Conservation (phyloP, 73 alveolate species). For the Paramecium biaurelia region DNA sequence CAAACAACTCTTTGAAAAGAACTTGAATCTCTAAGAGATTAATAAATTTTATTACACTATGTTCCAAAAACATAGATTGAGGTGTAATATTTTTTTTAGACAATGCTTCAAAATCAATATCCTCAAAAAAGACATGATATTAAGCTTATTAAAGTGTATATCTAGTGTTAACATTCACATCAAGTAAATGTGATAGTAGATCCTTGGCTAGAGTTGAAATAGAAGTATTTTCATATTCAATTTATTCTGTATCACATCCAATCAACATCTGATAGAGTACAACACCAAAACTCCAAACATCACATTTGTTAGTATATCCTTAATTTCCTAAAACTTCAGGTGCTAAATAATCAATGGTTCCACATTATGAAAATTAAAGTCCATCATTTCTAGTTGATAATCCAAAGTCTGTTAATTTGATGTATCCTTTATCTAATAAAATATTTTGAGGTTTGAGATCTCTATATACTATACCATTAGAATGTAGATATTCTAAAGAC, state of each 20-base stretch:
- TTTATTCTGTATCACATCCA: background rate
- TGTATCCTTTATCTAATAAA: slow-evolving; percentile 78
- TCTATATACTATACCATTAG: slow-evolving; percentile 79
- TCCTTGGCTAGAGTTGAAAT: background rate
- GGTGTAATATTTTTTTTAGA: background rate
- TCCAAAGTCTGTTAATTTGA: slow-evolving; percentile 90
- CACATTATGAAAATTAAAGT: slow-evolving; percentile 28
- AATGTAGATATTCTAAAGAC: slow-evolving; percentile 83
- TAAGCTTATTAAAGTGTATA: background rate
- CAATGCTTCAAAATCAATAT: background rate
- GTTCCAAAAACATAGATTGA: background rate
- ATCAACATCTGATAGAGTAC: slow-evolving; percentile 80
- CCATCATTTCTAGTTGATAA: slow-evolving; percentile 73
- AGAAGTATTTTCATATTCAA: background rate
- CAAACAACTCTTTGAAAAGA: background rate
- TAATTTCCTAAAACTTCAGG: slow-evolving; percentile 80
- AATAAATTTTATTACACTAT: background rate
- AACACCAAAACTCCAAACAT: slow-evolving; percentile 88
- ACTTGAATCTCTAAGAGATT: background rate
- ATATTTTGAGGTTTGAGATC: slow-evolving; percentile 94
- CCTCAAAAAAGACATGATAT: background rate
- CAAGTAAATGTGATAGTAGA: background rate
- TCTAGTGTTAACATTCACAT: background rate
- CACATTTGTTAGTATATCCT: slow-evolving; percentile 77
- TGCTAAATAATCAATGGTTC: slow-evolving; percentile 75